Evolutionary conservation across 805 yeast species (phyloP), one percentile per base, ranked within the genome.

Genomic region (Saccharomyces kudriavzevii): DNA sequence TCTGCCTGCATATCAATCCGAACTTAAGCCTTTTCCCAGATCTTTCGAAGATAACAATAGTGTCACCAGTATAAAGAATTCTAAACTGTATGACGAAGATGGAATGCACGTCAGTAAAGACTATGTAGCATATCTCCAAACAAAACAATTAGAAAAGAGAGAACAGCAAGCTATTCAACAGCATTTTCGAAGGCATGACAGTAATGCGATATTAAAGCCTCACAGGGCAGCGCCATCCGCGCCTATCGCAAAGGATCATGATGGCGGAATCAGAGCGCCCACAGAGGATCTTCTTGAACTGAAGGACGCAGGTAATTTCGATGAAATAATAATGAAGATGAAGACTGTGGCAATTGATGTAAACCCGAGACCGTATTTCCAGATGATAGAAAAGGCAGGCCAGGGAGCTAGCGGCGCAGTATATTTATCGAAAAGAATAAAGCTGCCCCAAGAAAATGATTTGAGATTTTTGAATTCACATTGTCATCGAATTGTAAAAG

Each of bases 361-460:
- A 46, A 96, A 94, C 71, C 99, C 99, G 13, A 77, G 89, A 5
- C 86, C 89, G 47, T 78, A 78, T 56, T 87, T 87, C 73, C 81
- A 81, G 63, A 83, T 86, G 71, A 77, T 87, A 56, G 89, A 85
- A 65, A 85, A 85, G 60, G 94, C 92, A 0, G 99, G 99, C 17
- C 98, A 94, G 73, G 99, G 99, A 63, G 99, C 99, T 0, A 82
- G 91, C 57, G 99, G 99, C 22, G 89, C 95, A 2, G 99, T 94
- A 17, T 94, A 87, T 66, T 74, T 90, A 49, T 97, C 97, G 0
- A 83, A 82, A 64, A 78, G 85, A 48, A 70, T 81, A 49, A 76
- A 76, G 52, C 70, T 68, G 13, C 71, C 70, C n/a, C 69, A 17
- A n/a, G 11, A 17, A 5, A 35, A 35, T 17, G 43, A 35, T 4